Conservation (phyloP, 768 basidiomycete genomes). For the Hericium erinaceus region DNA sequence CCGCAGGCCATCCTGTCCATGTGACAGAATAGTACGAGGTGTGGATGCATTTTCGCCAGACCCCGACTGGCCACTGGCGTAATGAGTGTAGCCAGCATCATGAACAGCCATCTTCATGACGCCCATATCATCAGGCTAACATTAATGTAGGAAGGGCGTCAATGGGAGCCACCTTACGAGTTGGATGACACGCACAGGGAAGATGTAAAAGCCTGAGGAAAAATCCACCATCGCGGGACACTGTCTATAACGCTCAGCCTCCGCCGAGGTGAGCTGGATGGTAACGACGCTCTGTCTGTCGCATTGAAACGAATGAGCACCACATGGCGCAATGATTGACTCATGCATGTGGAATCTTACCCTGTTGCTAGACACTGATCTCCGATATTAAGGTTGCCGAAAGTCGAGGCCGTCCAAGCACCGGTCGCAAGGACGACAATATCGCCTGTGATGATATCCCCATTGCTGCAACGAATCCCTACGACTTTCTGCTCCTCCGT, state of each 20-base stretch:
- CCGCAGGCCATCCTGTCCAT: conserved; percentile 43
- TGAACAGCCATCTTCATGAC: conserved; percentile 78
- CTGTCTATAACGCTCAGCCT: conserved; percentile 49
- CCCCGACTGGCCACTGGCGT: conserved; percentile 4
- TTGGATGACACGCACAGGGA: conserved; percentile 48
- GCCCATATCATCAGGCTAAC: conserved; percentile 57
- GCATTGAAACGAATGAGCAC: not conserved
- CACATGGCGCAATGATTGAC: not conserved
- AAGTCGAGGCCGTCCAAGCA: conserved; percentile 78
- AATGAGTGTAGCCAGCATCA: conserved; percentile 57
- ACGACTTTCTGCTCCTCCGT: conserved; percentile 32
- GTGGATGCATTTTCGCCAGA: conserved; percentile 44
- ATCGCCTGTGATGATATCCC: conserved; percentile 43
- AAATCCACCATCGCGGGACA: conserved; percentile 71
- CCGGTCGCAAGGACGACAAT: conserved; percentile 66
- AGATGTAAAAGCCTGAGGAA: conserved; percentile 66
- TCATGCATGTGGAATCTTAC: conserved; percentile 27
- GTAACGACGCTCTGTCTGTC: conserved; percentile 70
- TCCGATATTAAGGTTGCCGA: conserved; percentile 48
- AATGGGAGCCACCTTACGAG: not conserved
- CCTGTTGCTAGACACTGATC: conserved; percentile 67
- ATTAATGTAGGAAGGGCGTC: too few relatives aligned
- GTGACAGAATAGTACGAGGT: conserved; percentile 63
- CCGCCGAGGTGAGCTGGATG: conserved; percentile 65
- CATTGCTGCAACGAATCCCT: conserved; percentile 59